Conservation (phyloP, 257 asterid genomes). For the Gentiana dahurica region DNA sequence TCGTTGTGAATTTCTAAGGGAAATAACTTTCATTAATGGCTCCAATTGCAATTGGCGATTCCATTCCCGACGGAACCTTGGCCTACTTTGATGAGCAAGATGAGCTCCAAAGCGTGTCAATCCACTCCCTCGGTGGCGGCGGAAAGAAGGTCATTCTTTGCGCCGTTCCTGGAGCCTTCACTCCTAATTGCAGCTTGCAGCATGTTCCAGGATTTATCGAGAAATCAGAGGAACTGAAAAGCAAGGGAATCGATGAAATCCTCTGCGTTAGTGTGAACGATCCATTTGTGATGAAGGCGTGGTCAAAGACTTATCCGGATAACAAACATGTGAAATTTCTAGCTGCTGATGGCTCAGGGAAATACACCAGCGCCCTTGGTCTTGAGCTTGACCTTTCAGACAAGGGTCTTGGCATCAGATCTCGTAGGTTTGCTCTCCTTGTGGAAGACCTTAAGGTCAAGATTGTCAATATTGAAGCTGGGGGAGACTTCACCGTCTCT, state of each 20-base stretch:
- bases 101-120: slow-evolving; percentile 49
- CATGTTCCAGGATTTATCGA: slow-evolving; percentile 94
- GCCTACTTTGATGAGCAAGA: slow-evolving; percentile 69
- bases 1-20: slow-evolving; percentile 7
- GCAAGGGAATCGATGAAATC: slow-evolving; percentile 72
- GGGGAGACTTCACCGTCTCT: slow-evolving; percentile 84
- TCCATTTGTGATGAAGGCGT: slow-evolving; percentile 95
- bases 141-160: no score
- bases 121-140: slow-evolving; percentile 70
- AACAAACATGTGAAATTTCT: slow-evolving; percentile 75
- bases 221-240: slow-evolving; percentile 65
- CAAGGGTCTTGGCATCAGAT: slow-evolving; percentile 74
- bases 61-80: slow-evolving; percentile 63
- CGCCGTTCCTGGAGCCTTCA: slow-evolving; percentile 94
- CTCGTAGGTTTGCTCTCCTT: slow-evolving; percentile 70
- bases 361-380: slow-evolving; percentile 70
- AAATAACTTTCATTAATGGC: slow-evolving; percentile 42
- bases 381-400: slow-evolving; percentile 79
- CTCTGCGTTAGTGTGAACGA: slow-evolving; percentile 73
- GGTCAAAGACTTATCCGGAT: slow-evolving; percentile 81
- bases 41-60: slow-evolving; percentile 55
- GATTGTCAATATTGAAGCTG: slow-evolving; percentile 69
- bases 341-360: slow-evolving; percentile 73
- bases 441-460: slow-evolving; percentile 71
- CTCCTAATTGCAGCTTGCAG: slow-evolving; percentile 75